Base-by-base conservation (phyloP, 169 alveolate species). In the Cryptosporidium sp. region DNA sequence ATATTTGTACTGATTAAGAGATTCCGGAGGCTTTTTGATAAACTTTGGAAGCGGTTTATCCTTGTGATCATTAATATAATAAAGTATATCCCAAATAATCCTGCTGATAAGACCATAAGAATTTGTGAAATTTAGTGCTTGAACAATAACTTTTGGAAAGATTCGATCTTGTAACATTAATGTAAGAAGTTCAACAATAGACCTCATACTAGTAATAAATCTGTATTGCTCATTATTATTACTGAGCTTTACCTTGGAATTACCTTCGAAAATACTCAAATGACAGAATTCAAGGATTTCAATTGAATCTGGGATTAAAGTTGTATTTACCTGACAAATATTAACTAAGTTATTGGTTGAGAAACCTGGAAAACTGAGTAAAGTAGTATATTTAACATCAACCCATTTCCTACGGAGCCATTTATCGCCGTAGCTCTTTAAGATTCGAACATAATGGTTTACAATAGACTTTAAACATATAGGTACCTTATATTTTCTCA, bases 241-340 rank as follows among this genome's bases (percentile, higher is more conserved):
- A 33, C n/a, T 37, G 12, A 80, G 75, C 31, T 44, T 60, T 12
- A 62, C 89, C 53, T 80, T 45, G 35, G 65, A 37, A 65, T 62
- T 65, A 65, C 68, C 68, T 44, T 51, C 75, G 44, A 62, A 80
- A n/a, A 80, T 80, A 12, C 75, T 80, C 70, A 65, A 80, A 51
- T 80, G 89, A 35, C 89, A 80, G 39, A 80, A 80, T 29, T 80
- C 89, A 37, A 80, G 75, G 39, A 80, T 80, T 26, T 80, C 89
- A 23, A 80, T 65, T 9, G 89, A 80, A 23, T 80, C 89, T 62
- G 89, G 89, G 37, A 80, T 80, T 62, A 80, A 37, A 80, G 75
- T 80, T 42, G 89, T 80, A 80, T 80, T 80, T 60, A 80, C 89
- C 75, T 80, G 89, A 80, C 89, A 80, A 23, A 80, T 80, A 48